Evolutionary conservation across 805 yeast genomes (phyloP), one percentile per base, ranked within the genome.

Genomic region (Torulaspora microellipsoides): DNA sequence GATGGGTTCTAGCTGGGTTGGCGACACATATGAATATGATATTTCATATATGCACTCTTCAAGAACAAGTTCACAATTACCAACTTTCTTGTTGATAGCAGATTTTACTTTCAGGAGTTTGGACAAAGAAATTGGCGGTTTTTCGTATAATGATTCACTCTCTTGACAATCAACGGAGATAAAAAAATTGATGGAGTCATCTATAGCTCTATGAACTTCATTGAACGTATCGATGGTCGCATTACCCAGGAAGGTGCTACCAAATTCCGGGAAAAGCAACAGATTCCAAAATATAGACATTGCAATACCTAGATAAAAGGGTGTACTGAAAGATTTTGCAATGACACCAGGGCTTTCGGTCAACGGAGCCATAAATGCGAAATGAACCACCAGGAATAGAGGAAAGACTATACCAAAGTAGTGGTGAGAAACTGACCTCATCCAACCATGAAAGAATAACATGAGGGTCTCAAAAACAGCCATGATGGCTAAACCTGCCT

Each of bases 11-110:
- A 74, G 48, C 34, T 68, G 69, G 7, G 56, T 53, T 17, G 80
- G 79, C 0, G 78, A 67, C 14, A 72, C 53, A 42, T 63, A 70
- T 0, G 79, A 70, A 48, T 71, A 75, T 1, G 79, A 71, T 1
- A 74, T 59, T 50, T 76, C 80, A 47, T 71, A 76, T 2, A 68
- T 55, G 48, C 77, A 72, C 50, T 76, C 79, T 28, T 71, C 67
- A 25, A 73, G 53, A 2, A 70, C 75, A 6, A 66, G 55, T 25
- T 65, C 59, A 38, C 73, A 66, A 11, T 60, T 53, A 8, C 54
- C 57, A 8, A 72, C 55, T 32, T 69, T 66, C 2, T 61, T 49
- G 29, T 66, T 51, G 3, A 73, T 54, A 1, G 54, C 25, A 0
- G 60, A 46, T 40, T 73, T 72, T 51, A 55, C 54, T 33, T 62